Base-by-base conservation (phyloP, 1,284 basidiomycete species). In the Trametes sp. region DNA sequence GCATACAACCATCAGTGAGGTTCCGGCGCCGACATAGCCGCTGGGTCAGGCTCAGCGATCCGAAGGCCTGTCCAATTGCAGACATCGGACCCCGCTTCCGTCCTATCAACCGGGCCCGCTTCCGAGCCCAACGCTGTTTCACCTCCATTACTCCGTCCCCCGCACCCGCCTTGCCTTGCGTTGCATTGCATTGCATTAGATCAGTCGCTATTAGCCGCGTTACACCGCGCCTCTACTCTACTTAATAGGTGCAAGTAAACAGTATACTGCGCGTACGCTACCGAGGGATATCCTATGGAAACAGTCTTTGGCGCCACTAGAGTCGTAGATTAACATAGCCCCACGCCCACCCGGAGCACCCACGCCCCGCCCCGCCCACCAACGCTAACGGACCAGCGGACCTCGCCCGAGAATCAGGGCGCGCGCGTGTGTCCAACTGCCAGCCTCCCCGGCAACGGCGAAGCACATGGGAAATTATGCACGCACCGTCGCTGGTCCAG, bases 1-100 rank as follows among this genome's bases (percentile, higher is more conserved):
- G 57, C 28, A 42, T 42, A 41, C 51, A 66, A 66, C 70, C 70
- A 71, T 70, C 70, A 72, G 60, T 60, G 61, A 67, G 69, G 57
- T 61, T 57, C 69, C 67, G 67, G 70, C 69, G 68, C 70, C 69
- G 69, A 57, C 49, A 63, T 69, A 70, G 66, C 61, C 70, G 70
- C 70, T 57, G 54, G 65, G 41, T 64, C 66, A 67, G 66, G 66
- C 63, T 56, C 66, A 67, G 64, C 67, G 62, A 63, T 69, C 64
- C 64, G 56, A 62, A 61, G 46, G 54, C 46, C 64, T 62, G 48
- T 57, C 57, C 60, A 56, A 36, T 63, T 62, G 54, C 62, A 58
- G 59, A 57, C 63, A 54, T 61, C 60, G 59, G 57, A 57, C 56
- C 63, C 66, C 62, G 54, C 64, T 65, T 65, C 66, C 63, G 63